Conservation (phyloP, 257 asterid species). For the Solanum sejunctum region DNA sequence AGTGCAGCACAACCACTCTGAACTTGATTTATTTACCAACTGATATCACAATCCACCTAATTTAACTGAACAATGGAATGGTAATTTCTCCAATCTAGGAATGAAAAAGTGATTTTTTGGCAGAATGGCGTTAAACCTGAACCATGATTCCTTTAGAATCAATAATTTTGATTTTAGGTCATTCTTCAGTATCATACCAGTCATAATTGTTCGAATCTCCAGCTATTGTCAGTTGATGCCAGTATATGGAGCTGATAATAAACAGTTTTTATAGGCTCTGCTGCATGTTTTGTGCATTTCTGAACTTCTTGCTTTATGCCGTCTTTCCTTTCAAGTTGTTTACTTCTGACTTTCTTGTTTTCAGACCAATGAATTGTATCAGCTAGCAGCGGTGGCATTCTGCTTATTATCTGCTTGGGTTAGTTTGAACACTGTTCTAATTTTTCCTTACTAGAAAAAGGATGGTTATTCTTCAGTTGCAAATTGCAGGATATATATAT, state of each 20-base stretch:
- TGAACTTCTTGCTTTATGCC: not conserved
- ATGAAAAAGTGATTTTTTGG: not conserved
- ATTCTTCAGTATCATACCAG: not conserved
- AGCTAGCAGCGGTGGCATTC: slow-evolving; percentile 92
- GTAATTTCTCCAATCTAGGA: not conserved
- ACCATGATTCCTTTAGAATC: not conserved
- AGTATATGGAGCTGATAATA: not conserved
- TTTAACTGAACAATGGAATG: not conserved
- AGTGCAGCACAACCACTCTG: not conserved
- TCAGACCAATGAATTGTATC: slow-evolving; percentile 88
- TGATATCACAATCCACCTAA: not conserved
- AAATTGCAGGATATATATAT: not conserved
- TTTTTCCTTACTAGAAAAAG: not conserved
- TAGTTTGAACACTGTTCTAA: slow-evolving; percentile 12
- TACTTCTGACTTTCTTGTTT: slow-evolving; percentile 15
- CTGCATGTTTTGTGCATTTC: not conserved
- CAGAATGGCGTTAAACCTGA: not conserved
- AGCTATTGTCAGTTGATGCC: not conserved
- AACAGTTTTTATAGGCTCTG: not conserved
- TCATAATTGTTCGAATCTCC: not conserved
- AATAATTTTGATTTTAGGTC: not conserved
- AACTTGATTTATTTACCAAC: not conserved
- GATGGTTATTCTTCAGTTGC: not conserved
- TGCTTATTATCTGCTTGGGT: slow-evolving; percentile 96
- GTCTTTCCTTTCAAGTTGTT: not conserved